Percentiles rank a stretch among this genome's conserved stretches.
These are phyloP conservation scores for Fusarium buharicum DNA, from an alignment of 2,329 filamentous ascomycete species.

Conservation along the genomic window DNA sequence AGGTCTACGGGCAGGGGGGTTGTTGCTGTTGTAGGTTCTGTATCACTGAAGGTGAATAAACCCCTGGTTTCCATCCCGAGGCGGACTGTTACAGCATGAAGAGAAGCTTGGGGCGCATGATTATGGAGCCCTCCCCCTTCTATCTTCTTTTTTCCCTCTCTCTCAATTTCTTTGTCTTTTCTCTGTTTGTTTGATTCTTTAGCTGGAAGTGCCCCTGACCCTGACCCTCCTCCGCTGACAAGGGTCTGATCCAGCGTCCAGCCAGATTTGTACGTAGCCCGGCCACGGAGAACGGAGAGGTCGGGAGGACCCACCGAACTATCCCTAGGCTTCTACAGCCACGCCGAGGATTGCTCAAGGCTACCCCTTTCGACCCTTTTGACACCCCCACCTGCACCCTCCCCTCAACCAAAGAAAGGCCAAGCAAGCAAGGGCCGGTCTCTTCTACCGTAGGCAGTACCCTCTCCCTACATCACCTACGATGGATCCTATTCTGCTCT, in stretches of 20 bases:
- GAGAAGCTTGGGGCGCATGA: not conserved
- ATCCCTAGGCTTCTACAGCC: conserved; percentile 5
- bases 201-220: conserved; percentile 16
- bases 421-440: conserved; percentile 16
- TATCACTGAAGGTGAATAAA: not conserved
- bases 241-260: not conserved
- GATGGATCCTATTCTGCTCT: conserved; percentile 20
- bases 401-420: too few relatives aligned
- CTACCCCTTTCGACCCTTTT: conserved; percentile 6
- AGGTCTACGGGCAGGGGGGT: conserved; percentile 2
- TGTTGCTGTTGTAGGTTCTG: not conserved
- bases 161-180: conserved; percentile 1
- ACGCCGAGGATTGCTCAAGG: conserved; percentile 13
- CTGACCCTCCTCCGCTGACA: conserved; percentile 5
- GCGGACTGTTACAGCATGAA: conserved; percentile 4
- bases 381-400: conserved; percentile 31
- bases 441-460: conserved; percentile 18
- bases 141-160: not conserved
- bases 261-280: conserved; percentile 2
- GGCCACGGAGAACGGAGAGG: conserved; percentile 27
- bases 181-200: conserved; percentile 7
- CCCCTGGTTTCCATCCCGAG: not conserved
- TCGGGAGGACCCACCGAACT: conserved; percentile 25
- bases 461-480: conserved; percentile 25
- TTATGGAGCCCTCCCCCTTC: not conserved